A percentile compares a stretch with the other conserved stretches of the same genome.
Conservation (phyloP, 1,284 basidiomycete species). For the Afroboletus lepidellus region DNA sequence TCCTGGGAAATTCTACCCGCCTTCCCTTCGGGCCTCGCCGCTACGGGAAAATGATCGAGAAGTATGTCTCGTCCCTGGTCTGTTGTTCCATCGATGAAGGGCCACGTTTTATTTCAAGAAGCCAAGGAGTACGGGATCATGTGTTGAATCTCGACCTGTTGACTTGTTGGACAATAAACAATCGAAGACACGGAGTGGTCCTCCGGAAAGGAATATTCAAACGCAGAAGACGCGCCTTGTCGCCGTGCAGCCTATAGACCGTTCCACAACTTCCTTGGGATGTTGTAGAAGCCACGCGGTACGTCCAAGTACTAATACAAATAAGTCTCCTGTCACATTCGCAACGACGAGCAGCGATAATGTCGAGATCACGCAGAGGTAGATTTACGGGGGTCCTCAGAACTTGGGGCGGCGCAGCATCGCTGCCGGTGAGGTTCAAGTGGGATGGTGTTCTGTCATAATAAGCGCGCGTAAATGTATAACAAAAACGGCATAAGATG, state of each 20-base stretch:
- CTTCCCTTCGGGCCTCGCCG: too few species aligned
- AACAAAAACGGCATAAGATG: not conserved
- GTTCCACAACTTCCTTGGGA: conserved; percentile 2
- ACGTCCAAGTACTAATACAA: conserved; percentile 22
- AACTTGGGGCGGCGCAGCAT: not conserved
- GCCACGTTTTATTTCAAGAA: too few species aligned
- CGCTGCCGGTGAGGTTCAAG: not conserved
- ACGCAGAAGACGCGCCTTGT: conserved; percentile 27
- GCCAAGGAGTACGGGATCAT: too few species aligned
- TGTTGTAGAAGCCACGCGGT: not conserved
- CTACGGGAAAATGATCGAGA: too few species aligned
- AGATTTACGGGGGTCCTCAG: conserved; percentile 18
- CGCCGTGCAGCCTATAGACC: conserved; percentile 5
- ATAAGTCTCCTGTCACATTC: conserved; percentile 5
- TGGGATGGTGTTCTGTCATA: not conserved
- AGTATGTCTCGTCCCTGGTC: too few species aligned
- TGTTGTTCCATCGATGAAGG: too few species aligned
- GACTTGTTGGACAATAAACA: conserved; percentile 33
- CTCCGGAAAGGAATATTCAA: conserved; percentile 38
- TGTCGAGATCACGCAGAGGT: conserved; percentile 10
- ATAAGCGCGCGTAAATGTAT: conserved; percentile 5
- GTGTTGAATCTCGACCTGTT: not conserved
- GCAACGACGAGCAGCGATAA: conserved; percentile 3
- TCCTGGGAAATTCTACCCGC: too few species aligned
- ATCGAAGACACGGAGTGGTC: conserved; percentile 46